A percentile compares a stretch with the other conserved stretches of the same genome.
Conservation (phyloP, 192 early-diverging fungal species). For the Entomortierella lignicola region DNA sequence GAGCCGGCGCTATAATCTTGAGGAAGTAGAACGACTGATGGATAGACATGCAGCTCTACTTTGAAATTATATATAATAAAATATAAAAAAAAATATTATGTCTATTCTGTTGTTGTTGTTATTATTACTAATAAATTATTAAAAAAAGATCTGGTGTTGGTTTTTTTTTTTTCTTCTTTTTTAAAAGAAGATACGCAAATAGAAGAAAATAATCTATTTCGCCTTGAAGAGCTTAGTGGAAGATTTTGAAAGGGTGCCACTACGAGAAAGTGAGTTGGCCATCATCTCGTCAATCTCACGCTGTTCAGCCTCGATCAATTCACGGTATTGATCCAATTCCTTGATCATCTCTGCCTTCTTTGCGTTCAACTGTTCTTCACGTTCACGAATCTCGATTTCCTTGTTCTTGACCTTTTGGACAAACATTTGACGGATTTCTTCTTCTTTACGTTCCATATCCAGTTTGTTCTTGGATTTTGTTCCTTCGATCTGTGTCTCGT, state of each 20-base stretch:
- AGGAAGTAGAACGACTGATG: constrained; percentile 43
- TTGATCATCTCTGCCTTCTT: constrained; percentile 38
- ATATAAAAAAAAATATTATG: not conserved
- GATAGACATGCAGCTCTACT: constrained; percentile 42
- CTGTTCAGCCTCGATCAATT: constrained; percentile 38
- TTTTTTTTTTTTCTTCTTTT: not conserved
- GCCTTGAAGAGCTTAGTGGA: constrained; percentile 49
- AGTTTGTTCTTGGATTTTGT: constrained; percentile 69
- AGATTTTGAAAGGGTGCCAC: constrained; percentile 29
- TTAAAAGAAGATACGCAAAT: not conserved
- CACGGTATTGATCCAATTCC: constrained; percentile 33
- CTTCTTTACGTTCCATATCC: constrained; percentile 81
- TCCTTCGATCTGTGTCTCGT: constrained; percentile 77
- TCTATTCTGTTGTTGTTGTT: no score
- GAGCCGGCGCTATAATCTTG: constrained; percentile 20
- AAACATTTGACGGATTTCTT: constrained; percentile 75
- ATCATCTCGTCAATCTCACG: constrained; percentile 40
- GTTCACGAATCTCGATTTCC: constrained; percentile 55
- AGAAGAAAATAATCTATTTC: constrained; percentile 4
- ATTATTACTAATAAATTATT: no score
- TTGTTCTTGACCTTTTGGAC: constrained; percentile 61
- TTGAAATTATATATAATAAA: not conserved
- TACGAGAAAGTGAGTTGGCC: constrained; percentile 22
- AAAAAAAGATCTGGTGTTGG: not conserved
- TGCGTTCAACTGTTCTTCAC: constrained; percentile 58